phyloP scores from a whole-genome alignment of 2,329 filamentous ascomycete genomes.

The Sphaerulina musiva region DNA sequence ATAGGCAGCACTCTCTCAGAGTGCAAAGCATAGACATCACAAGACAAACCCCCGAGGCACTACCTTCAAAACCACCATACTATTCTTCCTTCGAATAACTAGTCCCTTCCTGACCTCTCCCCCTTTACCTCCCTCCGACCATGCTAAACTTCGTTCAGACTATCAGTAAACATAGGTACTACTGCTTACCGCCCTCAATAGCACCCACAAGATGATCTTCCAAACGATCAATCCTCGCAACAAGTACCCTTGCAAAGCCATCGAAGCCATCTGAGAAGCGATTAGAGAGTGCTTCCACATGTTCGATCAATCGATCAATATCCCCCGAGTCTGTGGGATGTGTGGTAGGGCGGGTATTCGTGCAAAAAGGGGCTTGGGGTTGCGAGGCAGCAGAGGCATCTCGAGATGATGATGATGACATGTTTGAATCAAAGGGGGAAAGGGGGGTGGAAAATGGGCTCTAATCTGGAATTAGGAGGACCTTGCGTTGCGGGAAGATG shows the following conservation, averaged over 20 bases:
- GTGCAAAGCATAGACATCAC: background rate
- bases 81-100: background rate
- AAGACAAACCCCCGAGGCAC: background rate
- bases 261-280: background rate
- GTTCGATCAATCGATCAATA: background rate
- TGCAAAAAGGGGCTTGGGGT: background rate
- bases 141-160: background rate
- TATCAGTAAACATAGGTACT: background rate
- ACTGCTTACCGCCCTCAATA: background rate
- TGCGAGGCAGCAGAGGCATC: too few species aligned
- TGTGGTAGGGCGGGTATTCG: background rate
- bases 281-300: background rate
- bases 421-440: too few species aligned
- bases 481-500: too few species aligned
- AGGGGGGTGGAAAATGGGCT: too few species aligned
- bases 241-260: background rate
- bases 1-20: background rate
- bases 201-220: background rate
- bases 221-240: background rate
- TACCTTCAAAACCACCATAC: background rate
- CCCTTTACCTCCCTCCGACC: background rate
- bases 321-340: background rate
- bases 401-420: too few species aligned
- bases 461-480: too few species aligned
- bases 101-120: background rate